Evolutionary conservation across 371 early-diverging fungal species (phyloP).

Genomic region (Phascolomyces articulosus): DNA sequence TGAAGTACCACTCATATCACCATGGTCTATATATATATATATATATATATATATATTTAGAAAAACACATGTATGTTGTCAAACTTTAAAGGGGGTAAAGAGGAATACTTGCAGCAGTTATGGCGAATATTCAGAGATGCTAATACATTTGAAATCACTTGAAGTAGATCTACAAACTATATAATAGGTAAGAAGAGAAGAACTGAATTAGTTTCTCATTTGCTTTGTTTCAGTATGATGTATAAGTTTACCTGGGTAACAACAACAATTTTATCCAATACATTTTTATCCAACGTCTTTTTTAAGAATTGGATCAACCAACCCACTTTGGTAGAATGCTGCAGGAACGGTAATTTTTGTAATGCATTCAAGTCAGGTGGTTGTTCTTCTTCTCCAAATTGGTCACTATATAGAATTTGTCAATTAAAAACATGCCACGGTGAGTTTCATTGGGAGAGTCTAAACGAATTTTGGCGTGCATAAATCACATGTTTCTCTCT

Average conservation of each 20-base stretch:
- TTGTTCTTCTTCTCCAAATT: constrained; percentile 26
- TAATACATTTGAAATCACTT: constrained; percentile 27
- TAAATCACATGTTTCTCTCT: not conserved
- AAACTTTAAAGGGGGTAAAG: too few relatives aligned
- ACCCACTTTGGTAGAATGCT: constrained; percentile 38
- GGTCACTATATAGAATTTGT: constrained; percentile 24
- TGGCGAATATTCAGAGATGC: constrained; percentile 18
- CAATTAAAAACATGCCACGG: not conserved
- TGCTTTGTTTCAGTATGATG: not conserved
- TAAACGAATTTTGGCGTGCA: not conserved
- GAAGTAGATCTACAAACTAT: constrained; percentile 39
- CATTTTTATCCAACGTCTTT: constrained; percentile 10
- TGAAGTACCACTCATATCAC: constrained; percentile 25
- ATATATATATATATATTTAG: too few relatives aligned
- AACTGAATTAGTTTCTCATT: too few relatives aligned
- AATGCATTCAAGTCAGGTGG: constrained; percentile 32
- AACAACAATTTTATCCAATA: constrained; percentile 39
- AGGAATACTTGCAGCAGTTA: constrained; percentile 29
- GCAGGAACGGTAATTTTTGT: constrained; percentile 27
- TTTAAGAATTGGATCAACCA: constrained; percentile 36
- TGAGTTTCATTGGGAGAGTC: too few relatives aligned
- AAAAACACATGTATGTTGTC: too few relatives aligned
- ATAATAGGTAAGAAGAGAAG: not conserved
- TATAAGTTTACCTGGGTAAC: constrained; percentile 47
- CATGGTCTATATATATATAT: constrained; percentile 30